Evolutionary conservation across 1,284 basidiomycete genomes (phyloP), one percentile per base, ranked within the genome.

Genomic region (Singerocomus inundabilis): DNA sequence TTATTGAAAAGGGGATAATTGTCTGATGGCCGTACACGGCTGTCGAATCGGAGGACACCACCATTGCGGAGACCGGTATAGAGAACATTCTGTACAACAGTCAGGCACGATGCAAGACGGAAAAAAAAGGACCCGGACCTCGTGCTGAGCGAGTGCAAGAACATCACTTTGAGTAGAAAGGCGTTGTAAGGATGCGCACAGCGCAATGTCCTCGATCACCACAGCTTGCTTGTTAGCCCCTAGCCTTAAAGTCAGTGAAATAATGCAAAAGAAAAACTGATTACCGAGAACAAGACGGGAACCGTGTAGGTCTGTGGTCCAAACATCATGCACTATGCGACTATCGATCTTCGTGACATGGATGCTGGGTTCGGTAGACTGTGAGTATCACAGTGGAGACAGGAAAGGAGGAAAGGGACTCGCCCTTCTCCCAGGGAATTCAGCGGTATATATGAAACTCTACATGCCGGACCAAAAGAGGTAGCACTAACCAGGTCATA

Each of bases 21-120:
- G 21, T 60, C 63, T 16, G 61, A 56, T 41, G 67, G 67, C 12
- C 64, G 60, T 31, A 72, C 47, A 25, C 86, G 82, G 35, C 73
- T 70, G 63, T 88, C 86, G 57, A 85, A 87, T 18, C 81, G 74
- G 28, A 71, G 63, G 44, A 88, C 72, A 7, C 68, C 61, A 24
- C 85, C 86, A 48, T 78, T 82, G 9, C 86, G 77, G n/a, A 77
- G 68, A 18, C 85, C 85, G 0, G 82, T 70, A 56, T 83, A 84
- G 16, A 85, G 64, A 5, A 79, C 61, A 38, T 74, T 66, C 84
- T 88, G 42, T 0, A n/a, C n/a, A 2, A 33, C 24, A 2, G 31
- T 61, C 38, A 48, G 18, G 26, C 6, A n/a, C 0, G 33, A 25
- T 8, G 51, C 21, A 31, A 38, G 21, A 15, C 10, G 12, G 12